Base-by-base conservation (phyloP, 139 green algal species). In the Marvania coccoides region DNA sequence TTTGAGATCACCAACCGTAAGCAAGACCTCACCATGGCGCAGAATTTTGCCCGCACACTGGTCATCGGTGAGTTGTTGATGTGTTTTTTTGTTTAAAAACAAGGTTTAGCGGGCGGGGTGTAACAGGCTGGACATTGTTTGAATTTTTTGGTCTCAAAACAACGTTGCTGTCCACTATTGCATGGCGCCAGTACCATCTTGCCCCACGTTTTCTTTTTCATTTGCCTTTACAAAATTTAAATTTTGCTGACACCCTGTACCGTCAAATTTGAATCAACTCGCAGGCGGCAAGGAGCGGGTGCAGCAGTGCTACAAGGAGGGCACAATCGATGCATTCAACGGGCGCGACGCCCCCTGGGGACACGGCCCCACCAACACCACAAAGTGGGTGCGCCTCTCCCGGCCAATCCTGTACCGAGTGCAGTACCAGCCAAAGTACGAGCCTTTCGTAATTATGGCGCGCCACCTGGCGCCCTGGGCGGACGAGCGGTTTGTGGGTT, bases 1-100 rank as follows among this genome's bases (percentile, higher is more conserved):
- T 63, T 63, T 57, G 57, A 63, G 48, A 63, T 63, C 23, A 63
- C 24, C 10, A 63, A 63, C 14, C 23, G 57, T 39, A 63, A 63
- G 7, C 57, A 63, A 54, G 57, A 63, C 26, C 24, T 63, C n/a
- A 57, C 48, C 26, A 57, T 63, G 57, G 57, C 23, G 14, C 57
- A 63, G 24, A 63, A 63, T 55, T 63, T 63, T 42, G 57, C 57
- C n/a, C n/a, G 57, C 47, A 63, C 47, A 26, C 31, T 42, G 23
- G 57, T 26, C 1, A 7, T 64, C 28, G n/a, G 23, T 45, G n/a
- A n/a, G n/a, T n/a, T n/a, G n/a, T n/a, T n/a, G n/a, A n/a, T n/a
- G n/a, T n/a, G n/a, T n/a, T n/a, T n/a, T n/a, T n/a, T n/a, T n/a
- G n/a, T n/a, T n/a, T n/a, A n/a, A n/a, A n/a, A n/a, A n/a, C n/a